Percentiles rank a stretch among this genome's conserved stretches.
phyloP scores from a whole-genome alignment of 2,329 filamentous ascomycete genomes.

The Botrytis sinoallii region DNA sequence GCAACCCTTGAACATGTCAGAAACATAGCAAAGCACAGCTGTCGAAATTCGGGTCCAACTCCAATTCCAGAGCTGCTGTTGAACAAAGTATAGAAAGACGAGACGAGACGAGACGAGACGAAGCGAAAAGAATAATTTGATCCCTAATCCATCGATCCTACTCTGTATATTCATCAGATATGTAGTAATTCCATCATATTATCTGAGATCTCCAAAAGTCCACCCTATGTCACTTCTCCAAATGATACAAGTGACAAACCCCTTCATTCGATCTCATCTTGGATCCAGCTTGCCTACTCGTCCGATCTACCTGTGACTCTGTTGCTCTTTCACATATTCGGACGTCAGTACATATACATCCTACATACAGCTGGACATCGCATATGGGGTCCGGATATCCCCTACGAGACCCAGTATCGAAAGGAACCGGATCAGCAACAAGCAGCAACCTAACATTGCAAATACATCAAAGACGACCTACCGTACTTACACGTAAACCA shows the following conservation, averaged over 20 bases:
- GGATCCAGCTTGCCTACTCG: background rate
- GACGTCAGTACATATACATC: background rate
- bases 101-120: constrained; percentile 3
- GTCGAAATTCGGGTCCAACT: background rate
- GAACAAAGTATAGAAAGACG: background rate
- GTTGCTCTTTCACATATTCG: background rate
- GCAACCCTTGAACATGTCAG: background rate
- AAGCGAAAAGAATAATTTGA: background rate
- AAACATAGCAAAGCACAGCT: constrained; percentile 3
- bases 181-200: background rate
- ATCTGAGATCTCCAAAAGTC: background rate
- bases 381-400: background rate
- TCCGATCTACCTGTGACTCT: constrained; percentile 3
- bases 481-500: background rate
- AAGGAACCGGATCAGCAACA: background rate
- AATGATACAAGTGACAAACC: background rate
- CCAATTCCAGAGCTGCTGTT: background rate
- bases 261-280: constrained; percentile 1
- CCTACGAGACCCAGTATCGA: background rate
- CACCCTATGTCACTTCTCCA: background rate
- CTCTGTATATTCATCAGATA: background rate
- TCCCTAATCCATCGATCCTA: background rate
- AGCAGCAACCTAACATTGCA: background rate
- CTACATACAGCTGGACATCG: background rate
- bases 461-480: background rate